phyloP scores from a whole-genome alignment of 208 protist species.

The Trypanosoma cruzi region DNA sequence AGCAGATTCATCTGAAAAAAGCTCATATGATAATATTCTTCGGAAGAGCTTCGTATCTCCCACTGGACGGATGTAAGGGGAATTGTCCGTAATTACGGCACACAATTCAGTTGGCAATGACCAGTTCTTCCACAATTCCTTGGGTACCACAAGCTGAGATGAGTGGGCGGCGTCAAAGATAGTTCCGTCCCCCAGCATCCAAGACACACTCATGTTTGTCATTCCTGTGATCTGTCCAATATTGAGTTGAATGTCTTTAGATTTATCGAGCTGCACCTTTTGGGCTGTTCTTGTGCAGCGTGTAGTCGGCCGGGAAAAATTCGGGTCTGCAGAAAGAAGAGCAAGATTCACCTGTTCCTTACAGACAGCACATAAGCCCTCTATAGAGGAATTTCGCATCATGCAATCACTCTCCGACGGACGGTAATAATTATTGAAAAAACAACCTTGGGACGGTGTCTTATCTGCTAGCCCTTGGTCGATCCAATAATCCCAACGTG shows the following conservation, averaged over 20 bases:
- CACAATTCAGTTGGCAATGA: constrained; percentile 35
- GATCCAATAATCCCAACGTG: constrained; percentile 47
- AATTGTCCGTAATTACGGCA: constrained; percentile 38
- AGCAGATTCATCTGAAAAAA: neutral
- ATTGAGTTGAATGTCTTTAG: constrained; percentile 23
- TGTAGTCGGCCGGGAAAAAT: constrained; percentile 29
- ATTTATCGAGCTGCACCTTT: constrained; percentile 33
- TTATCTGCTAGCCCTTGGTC: constrained; percentile 5
- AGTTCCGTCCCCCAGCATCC: constrained; percentile 25
- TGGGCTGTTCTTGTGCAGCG: constrained; percentile 39
- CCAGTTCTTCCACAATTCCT: constrained; percentile 20
- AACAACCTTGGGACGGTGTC: constrained; percentile 35
- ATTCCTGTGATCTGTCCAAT: constrained; percentile 34
- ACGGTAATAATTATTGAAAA: constrained; percentile 53
- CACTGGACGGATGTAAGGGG: constrained; percentile 32
- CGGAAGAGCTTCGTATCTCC: neutral
- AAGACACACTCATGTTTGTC: constrained; percentile 38
- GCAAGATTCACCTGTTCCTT: constrained; percentile 43
- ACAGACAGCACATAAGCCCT: constrained; percentile 64
- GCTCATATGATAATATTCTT: constrained; percentile 9
- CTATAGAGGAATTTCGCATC: constrained; percentile 50
- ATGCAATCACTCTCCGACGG: constrained; percentile 47
- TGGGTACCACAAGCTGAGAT: constrained; percentile 17
- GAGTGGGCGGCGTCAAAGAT: constrained; percentile 22
- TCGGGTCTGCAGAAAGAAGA: constrained; percentile 29